Percentiles rank a stretch among this genome's conserved stretches.
Conservation (phyloP, 2,329 filamentous ascomycete genomes). For the Aspergillus luchuensis region DNA sequence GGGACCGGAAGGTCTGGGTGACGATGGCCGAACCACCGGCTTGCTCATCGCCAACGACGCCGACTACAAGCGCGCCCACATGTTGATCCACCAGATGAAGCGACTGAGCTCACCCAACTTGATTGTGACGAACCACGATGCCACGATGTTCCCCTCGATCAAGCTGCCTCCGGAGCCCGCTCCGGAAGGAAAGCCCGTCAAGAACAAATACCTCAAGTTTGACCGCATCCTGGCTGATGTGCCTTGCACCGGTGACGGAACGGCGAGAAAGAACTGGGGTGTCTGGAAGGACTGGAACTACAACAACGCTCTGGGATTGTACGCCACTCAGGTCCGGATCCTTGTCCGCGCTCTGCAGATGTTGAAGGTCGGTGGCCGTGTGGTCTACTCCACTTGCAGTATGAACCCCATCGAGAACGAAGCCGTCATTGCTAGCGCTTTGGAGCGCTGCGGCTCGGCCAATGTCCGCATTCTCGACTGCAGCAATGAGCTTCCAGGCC, state of each 20-base stretch:
- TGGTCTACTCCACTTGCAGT: conserved; percentile 98
- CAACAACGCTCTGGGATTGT: conserved; percentile 81
- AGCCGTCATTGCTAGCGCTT: conserved; percentile 82
- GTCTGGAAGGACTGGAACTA: conserved; percentile 96
- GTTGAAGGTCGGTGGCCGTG: conserved; percentile 89
- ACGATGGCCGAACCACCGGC: conserved; percentile 86
- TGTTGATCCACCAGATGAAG: conserved; percentile 98
- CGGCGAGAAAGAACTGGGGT: conserved; percentile 86
- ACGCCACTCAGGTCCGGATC: conserved; percentile 85
- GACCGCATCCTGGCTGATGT: conserved; percentile 96
- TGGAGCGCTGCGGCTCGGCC: conserved; percentile 78
- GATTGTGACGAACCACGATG: conserved; percentile 96
- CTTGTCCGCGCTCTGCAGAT: conserved; percentile 90
- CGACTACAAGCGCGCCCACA: conserved; percentile 94
- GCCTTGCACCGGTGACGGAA: conserved; percentile 94
- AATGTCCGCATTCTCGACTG: conserved; percentile 87
- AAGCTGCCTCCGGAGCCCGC: conserved; percentile 67
- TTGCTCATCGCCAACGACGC: conserved; percentile 93
- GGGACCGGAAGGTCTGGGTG: conserved; percentile 59
- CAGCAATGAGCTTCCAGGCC: conserved; percentile 70
- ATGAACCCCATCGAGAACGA: conserved; percentile 99
- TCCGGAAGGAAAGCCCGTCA: conserved; percentile 55
- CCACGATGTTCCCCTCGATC: conserved; percentile 91
- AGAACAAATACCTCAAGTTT: conserved; percentile 83
- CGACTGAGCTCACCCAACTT: conserved; percentile 94